Percentiles rank a stretch among this genome's conserved stretches.
Evolutionary conservation across 257 asterid genomes (phyloP).

Genomic region (Capsicum chinense): DNA sequence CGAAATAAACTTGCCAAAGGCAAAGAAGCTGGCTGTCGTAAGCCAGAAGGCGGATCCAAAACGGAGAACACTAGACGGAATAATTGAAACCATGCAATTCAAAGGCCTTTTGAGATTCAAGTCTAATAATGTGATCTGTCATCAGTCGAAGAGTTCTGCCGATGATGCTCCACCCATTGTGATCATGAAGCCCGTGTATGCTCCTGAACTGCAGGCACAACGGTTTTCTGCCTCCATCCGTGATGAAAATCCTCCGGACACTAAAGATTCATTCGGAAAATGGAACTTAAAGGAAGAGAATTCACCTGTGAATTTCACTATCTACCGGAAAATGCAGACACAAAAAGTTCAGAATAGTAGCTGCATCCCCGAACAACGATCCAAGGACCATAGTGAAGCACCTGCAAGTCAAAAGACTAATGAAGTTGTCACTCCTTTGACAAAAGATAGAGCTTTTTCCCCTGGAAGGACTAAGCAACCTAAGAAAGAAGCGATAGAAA

Average conservation of each 20-base stretch:
- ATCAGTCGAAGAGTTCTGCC: slow-evolving; percentile 27
- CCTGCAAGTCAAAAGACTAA: no score
- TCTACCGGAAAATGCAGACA: not conserved
- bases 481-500: slow-evolving; percentile 17
- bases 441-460: slow-evolving; percentile 10
- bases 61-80: slow-evolving; percentile 53
- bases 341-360: not conserved
- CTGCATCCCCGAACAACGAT: slow-evolving; percentile 6
- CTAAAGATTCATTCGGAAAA: slow-evolving; percentile 13
- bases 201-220: slow-evolving; percentile 29
- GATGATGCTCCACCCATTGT: slow-evolving; percentile 48
- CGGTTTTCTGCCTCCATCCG: not conserved
- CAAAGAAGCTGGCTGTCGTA: slow-evolving; percentile 46
- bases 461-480: slow-evolving; percentile 25
- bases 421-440: not conserved
- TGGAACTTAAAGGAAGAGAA: slow-evolving; percentile 13
- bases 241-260: not conserved
- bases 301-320: not conserved
- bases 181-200: slow-evolving; percentile 20
- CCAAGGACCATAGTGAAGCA: not conserved
- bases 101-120: slow-evolving; percentile 57
- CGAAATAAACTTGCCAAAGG: slow-evolving; percentile 62
- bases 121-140: slow-evolving; percentile 23
- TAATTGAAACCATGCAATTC: slow-evolving; percentile 59
- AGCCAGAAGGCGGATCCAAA: slow-evolving; percentile 47